phyloP scores from a whole-genome alignment of 176 grass and related monocot genomes.

The Aechmea fasciata region DNA sequence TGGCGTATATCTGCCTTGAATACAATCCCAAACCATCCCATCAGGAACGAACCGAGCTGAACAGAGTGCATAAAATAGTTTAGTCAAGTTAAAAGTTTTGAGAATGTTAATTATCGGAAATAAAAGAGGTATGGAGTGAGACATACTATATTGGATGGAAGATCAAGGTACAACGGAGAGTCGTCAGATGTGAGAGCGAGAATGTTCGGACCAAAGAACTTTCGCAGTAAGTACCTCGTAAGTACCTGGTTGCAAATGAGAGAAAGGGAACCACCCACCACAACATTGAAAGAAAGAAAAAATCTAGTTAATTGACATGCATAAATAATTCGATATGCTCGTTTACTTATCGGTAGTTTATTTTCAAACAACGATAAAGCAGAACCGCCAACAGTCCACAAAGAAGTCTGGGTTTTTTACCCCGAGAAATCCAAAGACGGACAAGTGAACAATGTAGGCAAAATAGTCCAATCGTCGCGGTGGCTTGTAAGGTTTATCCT shows the following conservation, averaged over 20 bases:
- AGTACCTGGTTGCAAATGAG: slow-evolving; percentile 45
- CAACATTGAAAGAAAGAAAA: too few species aligned
- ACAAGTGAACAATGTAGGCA: slow-evolving; percentile 72
- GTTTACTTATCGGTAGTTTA: neutral
- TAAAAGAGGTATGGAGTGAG: slow-evolving; percentile 1
- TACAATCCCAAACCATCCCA: slow-evolving; percentile 94
- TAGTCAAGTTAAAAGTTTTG: neutral
- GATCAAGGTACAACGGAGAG: slow-evolving; percentile 72
- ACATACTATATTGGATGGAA: slow-evolving; percentile 87
- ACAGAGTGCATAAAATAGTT: slow-evolving; percentile 12
- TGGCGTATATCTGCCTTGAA: slow-evolving; percentile 73
- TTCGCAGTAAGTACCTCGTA: slow-evolving; percentile 84
- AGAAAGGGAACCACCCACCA: neutral
- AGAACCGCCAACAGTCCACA: neutral
- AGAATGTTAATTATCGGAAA: neutral
- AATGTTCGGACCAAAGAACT: slow-evolving; percentile 61
- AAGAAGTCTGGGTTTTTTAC: slow-evolving; percentile 33
- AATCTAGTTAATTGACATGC: too few species aligned
- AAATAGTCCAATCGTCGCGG: slow-evolving; percentile 48
- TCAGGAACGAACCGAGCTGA: slow-evolving; percentile 94
- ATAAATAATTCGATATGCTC: too few species aligned
- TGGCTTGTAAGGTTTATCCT: slow-evolving; percentile 58
- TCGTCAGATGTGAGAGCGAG: slow-evolving; percentile 63
- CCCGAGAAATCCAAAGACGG: slow-evolving; percentile 75
- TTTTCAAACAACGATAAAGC: neutral